Evolutionary conservation across 257 asterid species (phyloP).

Genomic region (Nicotiana knightiana): DNA sequence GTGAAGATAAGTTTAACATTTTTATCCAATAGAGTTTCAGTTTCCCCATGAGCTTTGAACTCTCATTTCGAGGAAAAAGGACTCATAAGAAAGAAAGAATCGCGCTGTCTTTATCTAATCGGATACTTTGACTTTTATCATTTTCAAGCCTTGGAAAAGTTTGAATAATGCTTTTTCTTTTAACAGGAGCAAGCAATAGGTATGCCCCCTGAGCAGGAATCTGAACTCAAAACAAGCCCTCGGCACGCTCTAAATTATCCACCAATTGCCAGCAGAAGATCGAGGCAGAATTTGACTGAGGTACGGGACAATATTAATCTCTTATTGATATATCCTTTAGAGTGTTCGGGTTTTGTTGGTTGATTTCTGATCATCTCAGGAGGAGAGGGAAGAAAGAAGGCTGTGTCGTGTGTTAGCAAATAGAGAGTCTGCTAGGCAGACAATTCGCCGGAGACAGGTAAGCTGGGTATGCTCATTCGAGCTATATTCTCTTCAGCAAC

Average conservation of each 20-base stretch:
- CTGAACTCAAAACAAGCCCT: conserved; percentile 10
- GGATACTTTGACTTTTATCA: neutral
- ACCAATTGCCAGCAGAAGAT: conserved; percentile 22
- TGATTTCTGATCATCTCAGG: conserved; percentile 29
- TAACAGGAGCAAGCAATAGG: conserved; percentile 30
- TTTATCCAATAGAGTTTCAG: neutral
- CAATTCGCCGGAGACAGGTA: conserved; percentile 89
- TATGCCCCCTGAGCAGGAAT: conserved; percentile 8
- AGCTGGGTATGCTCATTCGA: neutral
- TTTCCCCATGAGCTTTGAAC: neutral
- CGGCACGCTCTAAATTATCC: conserved; percentile 16
- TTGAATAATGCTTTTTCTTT: conserved; percentile 16
- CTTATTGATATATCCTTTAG: neutral
- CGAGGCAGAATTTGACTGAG: conserved; percentile 42
- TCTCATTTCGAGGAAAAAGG: conserved; percentile 9
- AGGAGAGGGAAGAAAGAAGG: conserved; percentile 57
- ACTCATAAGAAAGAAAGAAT: neutral
- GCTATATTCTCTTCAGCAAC: neutral
- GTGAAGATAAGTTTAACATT: neutral
- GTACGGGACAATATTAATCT: conserved; percentile 14
- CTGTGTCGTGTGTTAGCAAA: conserved; percentile 64
- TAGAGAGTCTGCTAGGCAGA: conserved; percentile 90
- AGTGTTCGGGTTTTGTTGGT: neutral
- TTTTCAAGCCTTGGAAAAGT: neutral
- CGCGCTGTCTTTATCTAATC: neutral